phyloP scores from a whole-genome alignment of 768 basidiomycete species.

The Panellus pusillus region DNA sequence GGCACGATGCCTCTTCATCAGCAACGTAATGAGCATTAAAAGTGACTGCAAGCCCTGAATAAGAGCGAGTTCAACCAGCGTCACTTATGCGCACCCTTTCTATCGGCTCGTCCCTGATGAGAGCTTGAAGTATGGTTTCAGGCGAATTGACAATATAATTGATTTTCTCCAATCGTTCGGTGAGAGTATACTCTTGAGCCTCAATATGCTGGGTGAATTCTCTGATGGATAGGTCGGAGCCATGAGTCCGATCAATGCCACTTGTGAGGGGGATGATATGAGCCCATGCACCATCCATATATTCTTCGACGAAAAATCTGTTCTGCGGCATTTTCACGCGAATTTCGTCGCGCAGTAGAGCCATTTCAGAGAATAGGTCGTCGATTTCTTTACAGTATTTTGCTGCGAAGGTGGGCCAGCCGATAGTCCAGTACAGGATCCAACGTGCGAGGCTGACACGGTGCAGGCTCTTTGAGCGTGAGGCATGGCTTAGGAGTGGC shows the following conservation, averaged over 20 bases:
- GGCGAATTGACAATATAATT: background rate
- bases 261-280: background rate
- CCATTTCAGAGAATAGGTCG: slow-evolving; percentile 6
- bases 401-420: slow-evolving; percentile 11
- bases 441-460: background rate
- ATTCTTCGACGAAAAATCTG: slow-evolving; percentile 15
- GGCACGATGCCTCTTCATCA: slow-evolving; percentile 5
- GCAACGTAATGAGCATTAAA: slow-evolving; percentile 4
- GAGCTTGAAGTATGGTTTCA: background rate
- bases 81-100: background rate
- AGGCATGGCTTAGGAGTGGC: background rate
- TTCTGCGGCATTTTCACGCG: slow-evolving; percentile 14
- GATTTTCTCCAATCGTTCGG: background rate
- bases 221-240: background rate
- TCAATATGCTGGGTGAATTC: background rate
- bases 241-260: background rate
- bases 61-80: background rate
- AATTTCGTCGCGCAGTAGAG: background rate
- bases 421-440: slow-evolving; percentile 10
- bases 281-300: slow-evolving; percentile 6
- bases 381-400: slow-evolving; percentile 13
- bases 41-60: background rate
- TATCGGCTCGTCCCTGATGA: background rate
- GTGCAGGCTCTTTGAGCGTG: background rate
- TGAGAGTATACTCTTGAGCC: background rate